A percentile compares a stretch with the other conserved stretches of the same genome.
phyloP scores from a whole-genome alignment of 2,329 filamentous ascomycete species.

The Sporothrix brunneoviolacea region DNA sequence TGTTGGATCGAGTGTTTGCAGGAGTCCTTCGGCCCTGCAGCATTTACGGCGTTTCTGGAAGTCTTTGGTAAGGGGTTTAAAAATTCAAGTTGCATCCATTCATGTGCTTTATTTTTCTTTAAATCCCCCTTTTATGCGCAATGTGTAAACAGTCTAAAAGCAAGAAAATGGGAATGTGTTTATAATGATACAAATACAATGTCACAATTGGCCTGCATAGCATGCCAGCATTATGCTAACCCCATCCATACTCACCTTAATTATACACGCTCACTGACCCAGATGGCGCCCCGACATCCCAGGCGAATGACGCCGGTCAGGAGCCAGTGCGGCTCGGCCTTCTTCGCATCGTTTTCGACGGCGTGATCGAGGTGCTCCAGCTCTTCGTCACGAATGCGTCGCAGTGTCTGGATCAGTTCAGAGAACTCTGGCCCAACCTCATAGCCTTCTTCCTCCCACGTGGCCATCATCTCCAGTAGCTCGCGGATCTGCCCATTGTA shows the following conservation, averaged over 20 bases:
- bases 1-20: conserved; percentile 15
- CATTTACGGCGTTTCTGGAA: conserved; percentile 15
- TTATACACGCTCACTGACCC: conserved; percentile 66
- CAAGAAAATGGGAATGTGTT: too few species aligned
- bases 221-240: too few species aligned
- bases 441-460: conserved; percentile 71
- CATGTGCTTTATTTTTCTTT: too few species aligned
- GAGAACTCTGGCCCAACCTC: conserved; percentile 72
- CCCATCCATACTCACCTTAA: too few species aligned
- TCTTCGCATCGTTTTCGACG: conserved; percentile 84
- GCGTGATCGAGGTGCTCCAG: conserved; percentile 94
- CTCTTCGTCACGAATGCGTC: conserved; percentile 88
- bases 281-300: conserved; percentile 90
- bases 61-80: conserved; percentile 5
- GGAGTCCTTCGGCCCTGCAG: conserved; percentile 6
- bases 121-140: too few species aligned
- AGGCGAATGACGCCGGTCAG: conserved; percentile 79
- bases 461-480: conserved; percentile 71
- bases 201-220: too few species aligned
- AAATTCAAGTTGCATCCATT: conserved; percentile 6
- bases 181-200: too few species aligned
- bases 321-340: conserved; percentile 83
- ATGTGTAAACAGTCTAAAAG: too few species aligned
- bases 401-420: conserved; percentile 64
- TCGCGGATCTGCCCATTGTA: conserved; percentile 88